Evolutionary conservation across 306 rosid species (phyloP).

Genomic region (Acacia melanoxylon): DNA sequence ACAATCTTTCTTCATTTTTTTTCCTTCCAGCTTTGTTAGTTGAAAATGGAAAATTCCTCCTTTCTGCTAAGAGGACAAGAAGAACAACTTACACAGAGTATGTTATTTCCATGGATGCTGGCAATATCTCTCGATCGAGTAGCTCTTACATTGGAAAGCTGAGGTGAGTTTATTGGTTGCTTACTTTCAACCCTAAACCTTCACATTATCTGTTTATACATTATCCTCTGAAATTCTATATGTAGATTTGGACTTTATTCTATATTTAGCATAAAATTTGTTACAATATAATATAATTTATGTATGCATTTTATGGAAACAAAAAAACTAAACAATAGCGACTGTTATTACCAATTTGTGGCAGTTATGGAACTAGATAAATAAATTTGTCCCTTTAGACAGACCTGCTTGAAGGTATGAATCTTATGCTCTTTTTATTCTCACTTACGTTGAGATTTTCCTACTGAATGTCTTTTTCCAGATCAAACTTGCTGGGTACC

Average conservation of each 20-base stretch:
- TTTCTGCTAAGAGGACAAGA: slow-evolving; percentile 82
- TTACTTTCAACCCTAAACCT: neutral
- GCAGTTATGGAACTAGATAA: neutral
- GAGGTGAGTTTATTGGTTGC: slow-evolving; percentile 49
- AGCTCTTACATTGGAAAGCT: slow-evolving; percentile 83
- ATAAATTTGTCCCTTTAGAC: neutral
- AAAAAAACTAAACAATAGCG: neutral
- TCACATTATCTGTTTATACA: neutral
- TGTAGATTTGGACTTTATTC: neutral
- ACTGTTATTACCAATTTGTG: neutral
- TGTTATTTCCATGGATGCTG: slow-evolving; percentile 89
- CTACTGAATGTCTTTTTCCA: slow-evolving; percentile 41
- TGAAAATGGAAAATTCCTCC: slow-evolving; percentile 90
- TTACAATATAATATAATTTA: neutral
- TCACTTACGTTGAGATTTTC: neutral
- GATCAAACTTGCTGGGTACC: slow-evolving; percentile 94
- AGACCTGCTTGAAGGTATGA: neutral
- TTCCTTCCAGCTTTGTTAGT: slow-evolving; percentile 67
- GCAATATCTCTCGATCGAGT: slow-evolving; percentile 79
- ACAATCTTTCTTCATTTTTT: neutral
- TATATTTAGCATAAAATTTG: neutral
- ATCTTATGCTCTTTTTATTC: neutral
- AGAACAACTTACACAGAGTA: slow-evolving; percentile 90
- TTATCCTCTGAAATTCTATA: neutral
- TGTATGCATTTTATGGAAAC: neutral